These are phyloP conservation scores for Penicillium paneum DNA, from an alignment of 2,329 filamentous ascomycete species.

Conservation along the genomic window DNA sequence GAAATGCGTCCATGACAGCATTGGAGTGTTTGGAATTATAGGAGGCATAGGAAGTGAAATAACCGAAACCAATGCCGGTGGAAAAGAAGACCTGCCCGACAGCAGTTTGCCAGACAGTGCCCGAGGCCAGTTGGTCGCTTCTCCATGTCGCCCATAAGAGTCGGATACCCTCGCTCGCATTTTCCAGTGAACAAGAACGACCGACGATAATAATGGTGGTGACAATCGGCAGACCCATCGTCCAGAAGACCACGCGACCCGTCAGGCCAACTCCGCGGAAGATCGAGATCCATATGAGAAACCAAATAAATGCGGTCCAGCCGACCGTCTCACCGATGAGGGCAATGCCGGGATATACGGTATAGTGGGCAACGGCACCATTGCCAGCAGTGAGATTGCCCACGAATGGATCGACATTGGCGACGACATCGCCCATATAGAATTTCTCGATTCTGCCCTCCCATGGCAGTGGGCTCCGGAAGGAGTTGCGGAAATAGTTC, in stretches of 20 bases:
- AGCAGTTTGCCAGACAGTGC: slow-evolving; percentile 58
- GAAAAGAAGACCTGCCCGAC: slow-evolving; percentile 61
- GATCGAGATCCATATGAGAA: slow-evolving; percentile 59
- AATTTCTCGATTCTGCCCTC: slow-evolving; percentile 51
- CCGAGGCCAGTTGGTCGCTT: slow-evolving; percentile 49
- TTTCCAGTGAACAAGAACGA: slow-evolving; percentile 52
- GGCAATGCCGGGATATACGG: slow-evolving; percentile 46
- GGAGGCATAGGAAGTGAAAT: slow-evolving; percentile 58
- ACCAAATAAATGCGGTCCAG: slow-evolving; percentile 59
- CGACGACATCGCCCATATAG: slow-evolving; percentile 51
- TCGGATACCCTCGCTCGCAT: slow-evolving; percentile 52
- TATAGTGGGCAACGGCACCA: slow-evolving; percentile 43
- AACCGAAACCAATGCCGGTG: slow-evolving; percentile 58
- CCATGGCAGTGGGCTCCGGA: slow-evolving; percentile 56
- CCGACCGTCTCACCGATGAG: slow-evolving; percentile 57
- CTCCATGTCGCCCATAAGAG: slow-evolving; percentile 52
- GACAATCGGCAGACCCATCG: slow-evolving; percentile 59
- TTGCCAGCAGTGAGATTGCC: slow-evolving; percentile 42
- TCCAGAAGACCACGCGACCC: slow-evolving; percentile 59
- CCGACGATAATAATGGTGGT: slow-evolving; percentile 57
- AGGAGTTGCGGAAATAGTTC: slow-evolving; percentile 57
- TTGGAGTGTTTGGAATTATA: slow-evolving; percentile 58
- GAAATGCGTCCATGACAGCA: slow-evolving; percentile 57
- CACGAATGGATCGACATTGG: slow-evolving; percentile 45
- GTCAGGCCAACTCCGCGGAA: slow-evolving; percentile 58